These are phyloP conservation scores for Gossypium schwendimanii DNA, from an alignment of 441 rosid species.

Conservation along the genomic window DNA sequence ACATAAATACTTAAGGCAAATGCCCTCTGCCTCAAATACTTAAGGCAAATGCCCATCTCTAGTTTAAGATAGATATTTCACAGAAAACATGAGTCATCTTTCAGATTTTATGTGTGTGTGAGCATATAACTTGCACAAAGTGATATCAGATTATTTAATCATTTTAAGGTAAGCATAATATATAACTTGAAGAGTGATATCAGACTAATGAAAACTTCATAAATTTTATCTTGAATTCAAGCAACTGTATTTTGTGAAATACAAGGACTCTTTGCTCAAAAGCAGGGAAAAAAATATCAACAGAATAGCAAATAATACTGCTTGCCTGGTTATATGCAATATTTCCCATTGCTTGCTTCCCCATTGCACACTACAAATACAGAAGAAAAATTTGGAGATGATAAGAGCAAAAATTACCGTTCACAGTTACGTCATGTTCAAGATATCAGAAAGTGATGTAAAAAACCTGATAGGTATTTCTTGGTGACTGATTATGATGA, in stretches of 20 bases:
- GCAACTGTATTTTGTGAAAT: not conserved
- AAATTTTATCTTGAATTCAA: not conserved
- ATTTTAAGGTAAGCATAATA: too few species aligned
- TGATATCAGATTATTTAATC: not conserved
- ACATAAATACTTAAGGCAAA: not conserved
- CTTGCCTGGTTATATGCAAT: constrained; percentile 91
- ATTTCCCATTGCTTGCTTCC: constrained; percentile 99
- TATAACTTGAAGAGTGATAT: not conserved
- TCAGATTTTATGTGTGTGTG: not conserved
- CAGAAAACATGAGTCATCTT: not conserved
- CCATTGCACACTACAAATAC: constrained; percentile 85
- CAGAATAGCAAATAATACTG: constrained; percentile 13
- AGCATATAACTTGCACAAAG: not conserved
- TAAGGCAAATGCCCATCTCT: not conserved
- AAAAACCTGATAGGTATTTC: constrained; percentile 90
- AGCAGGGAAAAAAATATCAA: not conserved
- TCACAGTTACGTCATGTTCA: constrained; percentile 9
- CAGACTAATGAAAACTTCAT: not conserved
- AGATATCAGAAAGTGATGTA: constrained; percentile 11
- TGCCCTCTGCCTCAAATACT: not conserved
- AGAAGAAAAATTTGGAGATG: constrained; percentile 7
- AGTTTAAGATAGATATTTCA: not conserved
- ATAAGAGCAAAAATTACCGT: constrained; percentile 15
- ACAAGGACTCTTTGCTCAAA: not conserved
- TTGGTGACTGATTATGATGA: constrained; percentile 98